phyloP scores from a whole-genome alignment of 2,329 filamentous ascomycete species.

The Knoxdaviesia capensis region DNA sequence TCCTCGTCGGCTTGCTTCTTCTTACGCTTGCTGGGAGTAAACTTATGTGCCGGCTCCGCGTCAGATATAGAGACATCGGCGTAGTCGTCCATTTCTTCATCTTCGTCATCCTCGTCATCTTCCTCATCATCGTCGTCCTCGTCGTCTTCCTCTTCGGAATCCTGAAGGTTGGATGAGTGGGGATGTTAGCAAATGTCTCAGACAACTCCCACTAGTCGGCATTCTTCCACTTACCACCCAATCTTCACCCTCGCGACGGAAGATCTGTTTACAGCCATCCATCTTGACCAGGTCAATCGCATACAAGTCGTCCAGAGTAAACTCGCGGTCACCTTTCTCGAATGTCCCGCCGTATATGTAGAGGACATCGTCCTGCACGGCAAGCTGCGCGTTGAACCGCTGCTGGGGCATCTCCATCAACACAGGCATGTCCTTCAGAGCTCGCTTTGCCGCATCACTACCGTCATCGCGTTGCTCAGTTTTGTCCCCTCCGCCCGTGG shows the following conservation, averaged over 20 bases:
- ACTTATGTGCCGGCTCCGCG: conserved; percentile 19
- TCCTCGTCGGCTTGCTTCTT: conserved; percentile 27
- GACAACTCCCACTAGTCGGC: neutral
- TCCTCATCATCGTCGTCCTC: conserved; percentile 40
- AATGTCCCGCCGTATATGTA: conserved; percentile 93
- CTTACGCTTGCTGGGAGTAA: conserved; percentile 34
- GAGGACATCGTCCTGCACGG: conserved; percentile 78
- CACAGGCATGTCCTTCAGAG: conserved; percentile 41
- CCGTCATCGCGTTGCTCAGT: conserved; percentile 23
- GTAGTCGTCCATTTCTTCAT: conserved; percentile 28
- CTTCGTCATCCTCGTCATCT: conserved; percentile 31
- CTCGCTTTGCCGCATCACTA: conserved; percentile 26
- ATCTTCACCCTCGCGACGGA: conserved; percentile 62
- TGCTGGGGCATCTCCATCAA: conserved; percentile 72
- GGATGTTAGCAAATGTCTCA: neutral
- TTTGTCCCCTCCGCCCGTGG: conserved; percentile 9
- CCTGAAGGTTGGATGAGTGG: conserved; percentile 15
- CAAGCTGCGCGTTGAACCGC: conserved; percentile 76
- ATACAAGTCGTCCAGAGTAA: conserved; percentile 89
- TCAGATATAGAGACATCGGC: conserved; percentile 29
- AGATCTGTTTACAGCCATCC: conserved; percentile 84
- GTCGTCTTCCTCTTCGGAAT: conserved; percentile 32
- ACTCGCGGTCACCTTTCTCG: conserved; percentile 87
- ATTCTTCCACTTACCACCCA: conserved; percentile 42
- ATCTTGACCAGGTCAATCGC: conserved; percentile 86